Base-by-base conservation (phyloP, 2,329 filamentous ascomycete species). In the Dactylellina leptospora region DNA sequence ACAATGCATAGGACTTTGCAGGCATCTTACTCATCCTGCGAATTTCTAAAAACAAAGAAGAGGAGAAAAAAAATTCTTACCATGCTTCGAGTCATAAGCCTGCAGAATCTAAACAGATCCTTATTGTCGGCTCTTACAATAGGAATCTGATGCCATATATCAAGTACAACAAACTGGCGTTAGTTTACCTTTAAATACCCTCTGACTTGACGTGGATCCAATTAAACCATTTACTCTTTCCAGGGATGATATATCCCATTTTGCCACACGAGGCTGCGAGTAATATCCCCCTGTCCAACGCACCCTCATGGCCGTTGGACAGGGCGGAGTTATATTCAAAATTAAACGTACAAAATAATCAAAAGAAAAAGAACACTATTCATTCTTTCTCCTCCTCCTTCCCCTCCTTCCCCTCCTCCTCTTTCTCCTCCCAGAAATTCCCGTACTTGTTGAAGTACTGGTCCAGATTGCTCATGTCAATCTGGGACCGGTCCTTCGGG, bases 141-240 rank as follows among this genome's bases (percentile, higher is more conserved):
- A n/a, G n/a, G n/a, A n/a, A n/a, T n/a, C n/a, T n/a, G n/a, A n/a
- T n/a, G n/a, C n/a, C n/a, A 33, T 6, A 33, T 33, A 6, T 6
- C 13, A 33, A 33, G 30, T 6, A 33, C 6, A 33, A 33, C 6
- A 13, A 33, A 6, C 13, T 6, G 13, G 6, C 30, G 6, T 6
- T 33, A 6, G 30, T 33, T 42, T 16, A 4, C 38, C n/a, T 4
- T 42, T 4, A 42, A 16, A 8, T 9, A 27, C 13, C 25, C 25
- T 28, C 55, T 44, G n/a, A 25, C 27, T 54, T 62, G 58, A 62
- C 58, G 58, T 62, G 58, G 58, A 62, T 62, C 58, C 58, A 62
- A 53, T 62, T 40, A 27, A 36, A 40, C 42, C 11, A 44, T 42
- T 16, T 48, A 11, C 13, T 40, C 16, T 23, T 5, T 25, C 13